Conservation (phyloP, 78 protist species). For the Dictyostelium brefeldianum region DNA sequence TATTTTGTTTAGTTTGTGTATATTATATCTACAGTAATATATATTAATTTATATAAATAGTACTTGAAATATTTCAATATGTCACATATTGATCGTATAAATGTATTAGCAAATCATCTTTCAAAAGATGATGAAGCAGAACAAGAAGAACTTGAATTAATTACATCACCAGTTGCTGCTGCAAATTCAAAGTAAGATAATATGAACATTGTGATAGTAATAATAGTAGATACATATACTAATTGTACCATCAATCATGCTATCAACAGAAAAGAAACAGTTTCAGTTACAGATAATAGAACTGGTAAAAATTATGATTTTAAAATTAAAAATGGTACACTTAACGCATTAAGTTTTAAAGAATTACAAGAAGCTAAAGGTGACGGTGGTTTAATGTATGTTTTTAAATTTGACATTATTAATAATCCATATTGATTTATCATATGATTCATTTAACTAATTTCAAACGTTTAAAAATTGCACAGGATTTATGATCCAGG, state of each 20-base stretch:
- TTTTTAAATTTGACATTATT: background rate
- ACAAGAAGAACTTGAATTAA: background rate
- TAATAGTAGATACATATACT: background rate
- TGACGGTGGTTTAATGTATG: slow-evolving; percentile 72
- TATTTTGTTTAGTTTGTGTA: background rate
- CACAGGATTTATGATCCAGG: slow-evolving; percentile 85
- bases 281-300: slow-evolving; percentile 61
- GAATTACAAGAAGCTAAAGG: slow-evolving; percentile 21
- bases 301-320: slow-evolving; percentile 61
- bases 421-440: no score
- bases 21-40: background rate
- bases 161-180: slow-evolving; percentile 22
- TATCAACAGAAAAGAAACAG: slow-evolving; percentile 37
- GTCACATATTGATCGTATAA: slow-evolving; percentile 36
- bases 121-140: slow-evolving; percentile 11
- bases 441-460: no score
- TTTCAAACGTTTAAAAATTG: no score
- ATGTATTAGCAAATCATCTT: slow-evolving; percentile 16
- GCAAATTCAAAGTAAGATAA: slow-evolving; percentile 4
- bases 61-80: background rate
- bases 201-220: no score
- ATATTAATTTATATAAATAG: background rate
- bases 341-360: slow-evolving; percentile 42
- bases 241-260: no score
- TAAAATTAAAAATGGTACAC: slow-evolving; percentile 48